Conservation (phyloP, 345 rosid species). For the Lagerstroemia speciosa region DNA sequence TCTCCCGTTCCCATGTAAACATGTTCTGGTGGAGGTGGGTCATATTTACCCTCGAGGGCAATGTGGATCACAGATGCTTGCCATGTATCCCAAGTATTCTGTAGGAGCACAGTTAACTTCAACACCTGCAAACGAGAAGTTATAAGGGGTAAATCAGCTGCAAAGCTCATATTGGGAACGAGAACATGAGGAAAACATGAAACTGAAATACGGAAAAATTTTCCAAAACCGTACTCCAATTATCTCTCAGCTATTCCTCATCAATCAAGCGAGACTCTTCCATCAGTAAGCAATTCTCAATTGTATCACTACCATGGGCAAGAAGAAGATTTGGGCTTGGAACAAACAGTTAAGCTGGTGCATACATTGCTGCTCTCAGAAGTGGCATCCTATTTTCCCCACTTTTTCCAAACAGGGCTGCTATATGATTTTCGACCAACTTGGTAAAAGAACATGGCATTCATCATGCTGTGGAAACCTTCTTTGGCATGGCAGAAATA, state of each 20-base stretch:
- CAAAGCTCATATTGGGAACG: not conserved
- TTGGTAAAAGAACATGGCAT: conserved; percentile 69
- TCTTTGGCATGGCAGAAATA: too few relatives aligned
- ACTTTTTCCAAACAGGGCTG: conserved; percentile 80
- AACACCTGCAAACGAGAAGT: conserved; percentile 29
- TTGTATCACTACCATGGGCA: not conserved
- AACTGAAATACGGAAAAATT: too few relatives aligned
- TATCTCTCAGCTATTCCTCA: not conserved
- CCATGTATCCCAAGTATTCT: conserved; percentile 78
- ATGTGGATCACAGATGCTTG: conserved; percentile 84
- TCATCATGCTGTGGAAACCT: conserved; percentile 96
- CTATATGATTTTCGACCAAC: conserved; percentile 61
- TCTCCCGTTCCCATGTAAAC: conserved; percentile 53
- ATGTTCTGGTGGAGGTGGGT: conserved; percentile 85
- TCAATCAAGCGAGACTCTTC: not conserved
- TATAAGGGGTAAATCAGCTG: not conserved
- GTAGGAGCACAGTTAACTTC: conserved; percentile 96
- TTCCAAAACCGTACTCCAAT: not conserved
- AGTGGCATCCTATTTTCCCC: conserved; percentile 98
- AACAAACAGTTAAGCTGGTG: conserved; percentile 47
- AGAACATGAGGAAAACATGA: too few relatives aligned
- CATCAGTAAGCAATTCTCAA: not conserved
- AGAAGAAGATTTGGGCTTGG: not conserved
- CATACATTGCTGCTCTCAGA: conserved; percentile 86
- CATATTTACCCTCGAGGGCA: conserved; percentile 90